Evolutionary conservation across 1,284 basidiomycete species (phyloP).

Genomic region (Boletus semigastroideus): DNA sequence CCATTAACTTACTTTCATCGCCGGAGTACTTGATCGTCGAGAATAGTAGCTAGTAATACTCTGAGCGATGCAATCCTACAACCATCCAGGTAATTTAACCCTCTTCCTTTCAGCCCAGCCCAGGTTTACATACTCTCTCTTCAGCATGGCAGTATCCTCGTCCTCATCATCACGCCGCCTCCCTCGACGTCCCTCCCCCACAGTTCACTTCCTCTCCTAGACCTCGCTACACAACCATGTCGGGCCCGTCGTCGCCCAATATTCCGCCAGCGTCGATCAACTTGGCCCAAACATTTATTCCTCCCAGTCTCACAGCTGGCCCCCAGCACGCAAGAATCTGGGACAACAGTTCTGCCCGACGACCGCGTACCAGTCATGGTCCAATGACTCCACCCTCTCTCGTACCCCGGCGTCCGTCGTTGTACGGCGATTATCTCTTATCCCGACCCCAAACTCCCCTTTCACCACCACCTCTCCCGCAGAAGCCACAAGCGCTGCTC

Average conservation of each 20-base stretch:
- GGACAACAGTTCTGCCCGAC: constrained; percentile 20
- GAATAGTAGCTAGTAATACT: too few species aligned
- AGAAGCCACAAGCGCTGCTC: constrained; percentile 30
- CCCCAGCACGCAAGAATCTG: constrained; percentile 23
- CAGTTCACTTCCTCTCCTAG: constrained; percentile 16
- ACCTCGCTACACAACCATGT: constrained; percentile 22
- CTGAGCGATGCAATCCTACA: constrained; percentile 28
- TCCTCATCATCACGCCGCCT: constrained; percentile 24
- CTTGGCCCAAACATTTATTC: constrained; percentile 15
- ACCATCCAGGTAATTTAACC: constrained; percentile 29
- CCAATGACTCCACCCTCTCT: constrained; percentile 4
- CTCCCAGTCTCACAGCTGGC: constrained; percentile 29
- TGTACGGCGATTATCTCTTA: constrained; percentile 34
- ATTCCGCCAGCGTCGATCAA: not conserved
- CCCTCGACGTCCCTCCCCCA: constrained; percentile 21
- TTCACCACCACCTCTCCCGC: constrained; percentile 36
- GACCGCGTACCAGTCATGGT: constrained; percentile 13
- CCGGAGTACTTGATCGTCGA: too few species aligned
- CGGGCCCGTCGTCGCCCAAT: constrained; percentile 7
- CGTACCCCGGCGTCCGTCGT: constrained; percentile 18
- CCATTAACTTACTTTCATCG: too few species aligned
- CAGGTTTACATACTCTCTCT: constrained; percentile 2
- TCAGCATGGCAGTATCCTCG: constrained; percentile 23
- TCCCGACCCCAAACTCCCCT: constrained; percentile 15
- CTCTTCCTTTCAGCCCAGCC: not conserved